These are phyloP conservation scores for Taiozyma sp. DNA, from an alignment of 1,139 yeast species.

Conservation along the genomic window DNA sequence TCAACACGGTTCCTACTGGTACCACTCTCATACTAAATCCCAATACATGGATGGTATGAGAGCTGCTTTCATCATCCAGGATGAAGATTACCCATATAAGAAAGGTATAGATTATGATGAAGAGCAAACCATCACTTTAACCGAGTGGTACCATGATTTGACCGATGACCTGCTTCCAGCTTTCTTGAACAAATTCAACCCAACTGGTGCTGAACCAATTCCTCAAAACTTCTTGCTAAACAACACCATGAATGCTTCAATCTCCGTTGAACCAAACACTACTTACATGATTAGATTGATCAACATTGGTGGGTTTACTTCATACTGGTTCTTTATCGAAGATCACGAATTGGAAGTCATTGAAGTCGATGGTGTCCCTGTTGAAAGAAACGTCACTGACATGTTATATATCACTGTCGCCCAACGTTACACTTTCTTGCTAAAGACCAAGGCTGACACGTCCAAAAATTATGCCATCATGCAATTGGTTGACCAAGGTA, in stretches of 20 bases:
- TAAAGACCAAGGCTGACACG: conserved; percentile 62
- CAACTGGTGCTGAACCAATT: conserved; percentile 96
- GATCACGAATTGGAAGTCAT: conserved; percentile 79
- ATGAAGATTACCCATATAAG: conserved; percentile 43
- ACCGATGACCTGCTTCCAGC: conserved; percentile 45
- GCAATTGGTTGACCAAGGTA: conserved; percentile 68
- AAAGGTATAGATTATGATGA: conserved; percentile 62
- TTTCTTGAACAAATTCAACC: conserved; percentile 73
- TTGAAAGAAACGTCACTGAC: conserved; percentile 58
- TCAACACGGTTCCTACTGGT: conserved; percentile 91
- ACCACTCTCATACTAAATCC: conserved; percentile 83
- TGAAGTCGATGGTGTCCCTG: conserved; percentile 78
- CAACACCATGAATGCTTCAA: conserved; percentile 67
- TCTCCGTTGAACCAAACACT: conserved; percentile 71
- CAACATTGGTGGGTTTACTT: conserved; percentile 83
- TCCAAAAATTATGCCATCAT: conserved; percentile 69
- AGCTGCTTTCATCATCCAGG: conserved; percentile 70
- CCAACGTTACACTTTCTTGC: conserved; percentile 71
- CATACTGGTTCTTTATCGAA: conserved; percentile 82
- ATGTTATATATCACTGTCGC: conserved; percentile 68
- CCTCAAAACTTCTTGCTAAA: conserved; percentile 78
- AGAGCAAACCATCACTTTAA: conserved; percentile 60
- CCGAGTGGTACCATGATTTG: conserved; percentile 83
- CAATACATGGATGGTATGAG: conserved; percentile 94
- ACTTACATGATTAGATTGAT: conserved; percentile 76